phyloP scores from a whole-genome alignment of 1,284 basidiomycete species.

The Athelia sp. region DNA sequence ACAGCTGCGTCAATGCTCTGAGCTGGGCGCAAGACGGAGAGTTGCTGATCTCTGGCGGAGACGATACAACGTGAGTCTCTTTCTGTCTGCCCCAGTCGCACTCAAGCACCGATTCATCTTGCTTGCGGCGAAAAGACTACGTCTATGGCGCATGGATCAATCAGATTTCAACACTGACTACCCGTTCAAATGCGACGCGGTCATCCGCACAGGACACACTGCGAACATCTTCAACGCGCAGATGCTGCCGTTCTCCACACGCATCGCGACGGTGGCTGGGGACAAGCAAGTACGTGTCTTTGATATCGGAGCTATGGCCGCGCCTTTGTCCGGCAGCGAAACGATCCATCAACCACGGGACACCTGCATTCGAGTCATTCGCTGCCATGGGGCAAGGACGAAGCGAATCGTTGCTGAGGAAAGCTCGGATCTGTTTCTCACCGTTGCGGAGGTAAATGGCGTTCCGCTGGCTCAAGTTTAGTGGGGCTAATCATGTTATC shows the following conservation, averaged over 20 bases:
- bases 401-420: conserved; percentile 85
- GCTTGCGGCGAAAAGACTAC: conserved; percentile 43
- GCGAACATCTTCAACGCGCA: conserved; percentile 88
- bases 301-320: conserved; percentile 56
- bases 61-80: conserved; percentile 71
- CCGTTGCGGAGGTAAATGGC: conserved; percentile 70
- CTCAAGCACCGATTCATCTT: too few species aligned
- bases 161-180: conserved; percentile 33
- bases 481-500: not conserved
- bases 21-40: conserved; percentile 79
- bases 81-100: too few species aligned
- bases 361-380: conserved; percentile 48
- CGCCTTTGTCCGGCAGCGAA: conserved; percentile 27
- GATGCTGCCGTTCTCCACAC: conserved; percentile 71
- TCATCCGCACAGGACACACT: conserved; percentile 75
- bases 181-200: conserved; percentile 58
- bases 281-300: conserved; percentile 81
- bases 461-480: too few species aligned
- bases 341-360: conserved; percentile 38
- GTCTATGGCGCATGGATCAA: conserved; percentile 64
- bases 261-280: conserved; percentile 74
- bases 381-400: conserved; percentile 65
- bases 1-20: conserved; percentile 80
- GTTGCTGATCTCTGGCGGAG: conserved; percentile 73
- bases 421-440: conserved; percentile 80